Base-by-base conservation (phyloP, 2,329 filamentous ascomycete species). In the Penicillium sclerotiorum region DNA sequence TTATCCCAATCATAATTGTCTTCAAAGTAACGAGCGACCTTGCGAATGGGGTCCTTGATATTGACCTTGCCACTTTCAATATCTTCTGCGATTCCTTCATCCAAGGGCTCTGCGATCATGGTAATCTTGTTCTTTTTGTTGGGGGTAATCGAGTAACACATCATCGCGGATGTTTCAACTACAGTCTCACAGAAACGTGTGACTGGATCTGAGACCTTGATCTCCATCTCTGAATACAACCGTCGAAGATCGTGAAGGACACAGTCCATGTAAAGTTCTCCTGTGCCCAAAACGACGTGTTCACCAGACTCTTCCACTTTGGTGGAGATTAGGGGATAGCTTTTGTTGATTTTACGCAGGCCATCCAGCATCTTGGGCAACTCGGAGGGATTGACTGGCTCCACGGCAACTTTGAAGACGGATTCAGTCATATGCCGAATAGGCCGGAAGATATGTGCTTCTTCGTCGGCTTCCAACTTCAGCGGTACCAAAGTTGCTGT, bases 101-200 rank as follows among this genome's bases (percentile, higher is more conserved):
- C 94, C 12, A 99, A 77, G 27, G 94, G 93, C 70, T 99, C 94
- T 3, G 94, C 94, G 49, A 97, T 89, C 90, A 99, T 96, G 28
- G 94, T 97, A 64, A 99, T 88, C 72, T 95, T 96, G 77, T 99
- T 99, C 78, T 96, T 96, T 77, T 99, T 99, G 77, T 99, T 99
- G 2, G 94, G 94, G 2, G 94, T 97, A 61, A 96, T 85, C 18
- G 94, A 93, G 70, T 96, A 99, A 75, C 94, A 99, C 74, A 96
- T 96, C 52, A 95, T 96, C 17, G 92, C 92, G 15, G 91, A 96
- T 59, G 94, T 95, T 71, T 99, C 94, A 30, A 96, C 91, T 21
- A 96, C 93, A 0, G 94, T 99, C 75, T 99, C 94, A 73, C 91
- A 96, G 79, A 99, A 99, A 40, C 94, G 83, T 13, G 94, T 97